Evolutionary conservation across 306 rosid genomes (phyloP).

Genomic region (Luffa acutangula): DNA sequence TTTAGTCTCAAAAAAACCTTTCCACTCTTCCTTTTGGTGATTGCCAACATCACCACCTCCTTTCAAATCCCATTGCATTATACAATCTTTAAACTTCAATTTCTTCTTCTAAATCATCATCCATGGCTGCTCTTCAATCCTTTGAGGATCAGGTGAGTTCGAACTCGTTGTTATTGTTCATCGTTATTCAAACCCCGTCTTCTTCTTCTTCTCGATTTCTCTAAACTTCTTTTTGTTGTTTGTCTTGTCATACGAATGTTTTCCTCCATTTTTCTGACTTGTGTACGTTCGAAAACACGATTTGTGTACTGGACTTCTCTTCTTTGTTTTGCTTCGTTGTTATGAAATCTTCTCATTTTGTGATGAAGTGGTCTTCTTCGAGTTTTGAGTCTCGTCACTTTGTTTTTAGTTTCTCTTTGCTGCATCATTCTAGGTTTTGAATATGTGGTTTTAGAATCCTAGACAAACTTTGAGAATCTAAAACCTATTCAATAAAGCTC

Average conservation of each 20-base stretch:
- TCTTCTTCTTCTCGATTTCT: background rate
- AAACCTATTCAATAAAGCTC: no score
- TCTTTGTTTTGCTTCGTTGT: no score
- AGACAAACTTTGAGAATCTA: no score
- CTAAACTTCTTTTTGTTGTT: background rate
- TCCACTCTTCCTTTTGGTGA: constrained; percentile 14
- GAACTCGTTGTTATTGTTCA: background rate
- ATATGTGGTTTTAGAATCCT: no score
- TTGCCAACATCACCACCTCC: constrained; percentile 15
- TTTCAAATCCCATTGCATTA: constrained; percentile 1
- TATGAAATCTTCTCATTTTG: background rate
- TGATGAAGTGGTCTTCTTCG: background rate
- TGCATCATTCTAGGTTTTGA: no score
- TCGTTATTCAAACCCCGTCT: background rate
- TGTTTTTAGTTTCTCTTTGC: no score
- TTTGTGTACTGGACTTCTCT: background rate
- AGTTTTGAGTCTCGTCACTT: background rate
- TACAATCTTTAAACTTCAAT: background rate
- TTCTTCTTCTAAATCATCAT: background rate
- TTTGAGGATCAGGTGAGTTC: background rate
- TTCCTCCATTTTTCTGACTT: no score
- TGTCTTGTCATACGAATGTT: background rate
- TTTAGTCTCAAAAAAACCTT: constrained; percentile 6
- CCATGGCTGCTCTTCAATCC: background rate
- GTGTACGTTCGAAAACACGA: no score